These are phyloP conservation scores for Mesembryanthemum crystallinum DNA, from an alignment of 148 eudicot species.

Conservation along the genomic window DNA sequence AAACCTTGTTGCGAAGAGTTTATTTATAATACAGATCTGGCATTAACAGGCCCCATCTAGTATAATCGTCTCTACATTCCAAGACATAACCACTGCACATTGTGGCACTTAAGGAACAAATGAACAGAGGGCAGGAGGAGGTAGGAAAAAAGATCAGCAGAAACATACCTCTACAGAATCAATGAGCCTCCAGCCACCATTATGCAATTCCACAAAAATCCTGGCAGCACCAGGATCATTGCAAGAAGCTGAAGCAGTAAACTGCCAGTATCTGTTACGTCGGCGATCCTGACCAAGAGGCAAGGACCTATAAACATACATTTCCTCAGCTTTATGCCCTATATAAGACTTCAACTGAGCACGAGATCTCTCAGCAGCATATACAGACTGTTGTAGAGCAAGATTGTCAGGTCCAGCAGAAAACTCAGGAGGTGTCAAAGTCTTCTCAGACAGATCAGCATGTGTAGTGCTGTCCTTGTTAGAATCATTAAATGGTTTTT, in stretches of 20 bases:
- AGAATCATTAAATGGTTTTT: conserved; percentile 34
- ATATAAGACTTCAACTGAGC: conserved; percentile 72
- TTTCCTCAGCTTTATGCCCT: conserved; percentile 79
- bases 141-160: neutral
- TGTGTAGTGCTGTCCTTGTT: conserved; percentile 31
- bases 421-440: conserved; percentile 34
- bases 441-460: conserved; percentile 39
- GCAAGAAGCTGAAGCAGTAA: conserved; percentile 60
- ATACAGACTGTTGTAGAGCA: conserved; percentile 50
- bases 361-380: conserved; percentile 66
- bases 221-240: conserved; percentile 88
- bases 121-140: neutral
- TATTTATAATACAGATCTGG: too few species aligned
- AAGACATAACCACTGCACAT: neutral
- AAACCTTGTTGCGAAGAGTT: too few species aligned
- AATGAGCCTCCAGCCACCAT: conserved; percentile 81
- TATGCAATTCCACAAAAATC: conserved; percentile 65
- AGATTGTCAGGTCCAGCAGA: conserved; percentile 47
- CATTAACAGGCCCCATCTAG: neutral
- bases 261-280: conserved; percentile 86
- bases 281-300: conserved; percentile 95
- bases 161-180: conserved; percentile 73
- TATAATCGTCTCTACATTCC: neutral
- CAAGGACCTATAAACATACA: conserved; percentile 82
- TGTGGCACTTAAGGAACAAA: neutral